phyloP scores from a whole-genome alignment of 2,329 filamentous ascomycete species.

The Pyricularia pennisetigena region DNA sequence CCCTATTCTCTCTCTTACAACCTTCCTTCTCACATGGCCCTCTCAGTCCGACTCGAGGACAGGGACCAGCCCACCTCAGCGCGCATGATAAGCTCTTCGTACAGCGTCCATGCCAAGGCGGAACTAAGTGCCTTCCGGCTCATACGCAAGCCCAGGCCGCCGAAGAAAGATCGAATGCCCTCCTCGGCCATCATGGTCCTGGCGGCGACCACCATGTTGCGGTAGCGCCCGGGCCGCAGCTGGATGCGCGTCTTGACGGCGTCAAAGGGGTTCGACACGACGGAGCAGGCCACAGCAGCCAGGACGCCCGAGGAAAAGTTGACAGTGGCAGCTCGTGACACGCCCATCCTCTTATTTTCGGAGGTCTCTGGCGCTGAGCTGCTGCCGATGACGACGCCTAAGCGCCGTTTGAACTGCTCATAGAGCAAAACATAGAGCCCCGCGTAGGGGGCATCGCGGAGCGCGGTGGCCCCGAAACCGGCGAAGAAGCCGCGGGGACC shows the following conservation, averaged over 20 bases:
- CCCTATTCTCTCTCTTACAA: background rate
- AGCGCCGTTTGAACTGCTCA: constrained; percentile 64
- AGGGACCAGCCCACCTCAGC: constrained; percentile 33
- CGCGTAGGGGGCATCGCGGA: constrained; percentile 92
- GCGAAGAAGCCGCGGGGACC: constrained; percentile 82
- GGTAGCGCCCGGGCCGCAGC: constrained; percentile 72
- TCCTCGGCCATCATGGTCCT: constrained; percentile 74
- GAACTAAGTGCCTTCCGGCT: constrained; percentile 85
- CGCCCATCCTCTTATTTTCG: constrained; percentile 17
- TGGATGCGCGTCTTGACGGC: constrained; percentile 93
- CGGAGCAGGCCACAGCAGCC: constrained; percentile 74
- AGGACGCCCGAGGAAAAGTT: constrained; percentile 79
- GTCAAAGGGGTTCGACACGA: constrained; percentile 92
- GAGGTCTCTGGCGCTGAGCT: background rate
- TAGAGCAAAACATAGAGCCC: constrained; percentile 93
- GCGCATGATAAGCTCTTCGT: constrained; percentile 81
- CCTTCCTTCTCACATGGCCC: constrained; percentile 6
- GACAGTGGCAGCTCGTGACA: constrained; percentile 50
- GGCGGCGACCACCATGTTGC: constrained; percentile 71
- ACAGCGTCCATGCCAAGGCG: constrained; percentile 94
- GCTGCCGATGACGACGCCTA: constrained; percentile 26
- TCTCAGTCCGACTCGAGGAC: constrained; percentile 10
- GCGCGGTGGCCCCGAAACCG: constrained; percentile 86
- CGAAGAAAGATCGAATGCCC: constrained; percentile 69
- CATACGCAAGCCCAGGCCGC: constrained; percentile 79